These are phyloP conservation scores for Emericellopsis cladophorae DNA, from an alignment of 2,329 filamentous ascomycete genomes.

Conservation along the genomic window DNA sequence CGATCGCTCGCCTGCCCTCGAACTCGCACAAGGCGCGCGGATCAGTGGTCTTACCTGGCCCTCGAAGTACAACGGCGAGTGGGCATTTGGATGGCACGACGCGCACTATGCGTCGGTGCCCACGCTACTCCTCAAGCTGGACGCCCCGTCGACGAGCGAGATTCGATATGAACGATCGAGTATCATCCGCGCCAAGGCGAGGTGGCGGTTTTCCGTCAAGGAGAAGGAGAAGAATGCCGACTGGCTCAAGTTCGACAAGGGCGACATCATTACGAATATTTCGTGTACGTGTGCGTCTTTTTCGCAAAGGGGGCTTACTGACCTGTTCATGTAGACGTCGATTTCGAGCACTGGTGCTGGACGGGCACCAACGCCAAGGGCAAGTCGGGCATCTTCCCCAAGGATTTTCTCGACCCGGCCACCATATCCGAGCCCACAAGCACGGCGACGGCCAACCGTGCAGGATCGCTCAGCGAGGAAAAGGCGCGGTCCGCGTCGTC, in stretches of 20 bases:
- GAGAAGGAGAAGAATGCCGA: conserved; percentile 20
- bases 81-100: conserved; percentile 45
- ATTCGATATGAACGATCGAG: conserved; percentile 32
- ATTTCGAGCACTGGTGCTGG: conserved; percentile 43
- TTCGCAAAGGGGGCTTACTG: neutral
- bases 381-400: conserved; percentile 39
- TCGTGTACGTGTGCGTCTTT: conserved; percentile 24
- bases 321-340: conserved; percentile 21
- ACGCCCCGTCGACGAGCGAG: conserved; percentile 30
- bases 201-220: conserved; percentile 38
- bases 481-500: conserved; percentile 16
- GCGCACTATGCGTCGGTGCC: conserved; percentile 36
- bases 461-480: conserved; percentile 18
- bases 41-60: conserved; percentile 40
- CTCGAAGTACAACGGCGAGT: conserved; percentile 37
- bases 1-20: conserved; percentile 30
- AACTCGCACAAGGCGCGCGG: conserved; percentile 33
- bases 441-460: conserved; percentile 13
- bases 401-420: conserved; percentile 31
- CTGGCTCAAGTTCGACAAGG: conserved; percentile 52
- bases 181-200: conserved; percentile 32
- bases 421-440: conserved; percentile 25
- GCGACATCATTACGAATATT: conserved; percentile 55
- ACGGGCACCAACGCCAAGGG: conserved; percentile 37
- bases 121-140: conserved; percentile 32